Evolutionary conservation across 1,284 basidiomycete genomes (phyloP).

Genomic region (Austroboletus olivaceoglutinosus): DNA sequence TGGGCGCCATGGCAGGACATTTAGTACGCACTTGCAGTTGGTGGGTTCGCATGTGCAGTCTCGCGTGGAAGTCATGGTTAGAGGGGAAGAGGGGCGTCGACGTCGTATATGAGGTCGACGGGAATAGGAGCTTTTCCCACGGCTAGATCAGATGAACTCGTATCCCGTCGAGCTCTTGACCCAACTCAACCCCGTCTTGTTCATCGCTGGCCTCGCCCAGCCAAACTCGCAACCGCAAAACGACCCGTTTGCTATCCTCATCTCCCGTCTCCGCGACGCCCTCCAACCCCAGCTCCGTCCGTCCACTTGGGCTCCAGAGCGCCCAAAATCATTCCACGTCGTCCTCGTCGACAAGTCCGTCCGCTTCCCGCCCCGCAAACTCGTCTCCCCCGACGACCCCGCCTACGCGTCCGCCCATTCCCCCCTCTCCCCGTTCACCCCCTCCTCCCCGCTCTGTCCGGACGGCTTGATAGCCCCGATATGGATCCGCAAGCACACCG

Average conservation of each 20-base stretch:
- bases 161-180: slow-evolving; percentile 82
- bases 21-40: slow-evolving; percentile 24
- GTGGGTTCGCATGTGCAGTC: slow-evolving; percentile 21
- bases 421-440: slow-evolving; percentile 86
- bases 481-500: slow-evolving; percentile 94
- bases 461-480: slow-evolving; percentile 96
- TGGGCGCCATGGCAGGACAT: no score
- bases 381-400: slow-evolving; percentile 53
- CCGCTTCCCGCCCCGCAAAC: slow-evolving; percentile 85
- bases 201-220: slow-evolving; percentile 80
- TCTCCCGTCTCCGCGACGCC: slow-evolving; percentile 58
- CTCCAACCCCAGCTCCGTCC: slow-evolving; percentile 60
- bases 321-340: slow-evolving; percentile 74
- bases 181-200: slow-evolving; percentile 89
- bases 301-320: slow-evolving; percentile 62
- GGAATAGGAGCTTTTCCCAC: slow-evolving; percentile 11
- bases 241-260: slow-evolving; percentile 61
- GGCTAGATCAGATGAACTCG: slow-evolving; percentile 71
- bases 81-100: no score
- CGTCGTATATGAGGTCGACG: no score
- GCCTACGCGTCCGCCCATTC: slow-evolving; percentile 66
- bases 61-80: slow-evolving; percentile 5
- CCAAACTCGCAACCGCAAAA: slow-evolving; percentile 33
- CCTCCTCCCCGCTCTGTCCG: slow-evolving; percentile 85
- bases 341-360: slow-evolving; percentile 79